phyloP scores from a whole-genome alignment of 495 filamentous ascomycete genomes.

The Podospora pseudoanserina region DNA sequence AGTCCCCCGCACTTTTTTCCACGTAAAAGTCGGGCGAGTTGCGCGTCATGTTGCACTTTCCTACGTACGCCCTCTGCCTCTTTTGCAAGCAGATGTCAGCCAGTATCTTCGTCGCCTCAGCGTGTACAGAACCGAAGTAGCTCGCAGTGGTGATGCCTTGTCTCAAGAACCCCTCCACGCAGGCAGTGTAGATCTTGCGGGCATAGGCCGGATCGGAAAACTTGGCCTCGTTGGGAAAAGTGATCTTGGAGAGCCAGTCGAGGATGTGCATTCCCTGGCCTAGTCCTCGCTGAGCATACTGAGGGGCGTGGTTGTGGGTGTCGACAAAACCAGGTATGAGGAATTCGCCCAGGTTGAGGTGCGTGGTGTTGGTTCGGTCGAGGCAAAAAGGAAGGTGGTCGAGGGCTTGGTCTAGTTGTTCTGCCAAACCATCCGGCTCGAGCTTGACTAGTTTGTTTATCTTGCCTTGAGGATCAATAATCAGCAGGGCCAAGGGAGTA shows the following conservation, averaged over 20 bases:
- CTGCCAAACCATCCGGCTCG: neutral
- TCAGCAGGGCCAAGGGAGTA: slow-evolving; percentile 45
- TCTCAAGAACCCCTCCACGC: slow-evolving; percentile 54
- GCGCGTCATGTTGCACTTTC: slow-evolving; percentile 64
- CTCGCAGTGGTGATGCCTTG: slow-evolving; percentile 65
- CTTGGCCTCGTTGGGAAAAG: slow-evolving; percentile 60
- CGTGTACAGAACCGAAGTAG: slow-evolving; percentile 62
- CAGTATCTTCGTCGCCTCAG: slow-evolving; percentile 55
- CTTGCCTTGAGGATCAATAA: slow-evolving; percentile 40
- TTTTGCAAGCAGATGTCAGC: slow-evolving; percentile 53
- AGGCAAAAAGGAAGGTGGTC: slow-evolving; percentile 15
- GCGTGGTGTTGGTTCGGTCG: slow-evolving; percentile 29
- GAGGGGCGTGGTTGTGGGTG: slow-evolving; percentile 64
- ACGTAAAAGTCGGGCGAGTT: slow-evolving; percentile 58
- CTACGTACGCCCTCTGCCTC: slow-evolving; percentile 62
- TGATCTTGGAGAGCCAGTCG: slow-evolving; percentile 58
- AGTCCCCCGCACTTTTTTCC: slow-evolving; percentile 47
- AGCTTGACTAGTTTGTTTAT: slow-evolving; percentile 35
- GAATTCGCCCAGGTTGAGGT: slow-evolving; percentile 49
- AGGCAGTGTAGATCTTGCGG: slow-evolving; percentile 46
- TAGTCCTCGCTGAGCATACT: slow-evolving; percentile 58
- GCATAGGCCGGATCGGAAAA: slow-evolving; percentile 55
- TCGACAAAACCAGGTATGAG: slow-evolving; percentile 61
- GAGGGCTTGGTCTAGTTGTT: slow-evolving; percentile 9
- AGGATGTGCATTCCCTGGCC: slow-evolving; percentile 57